Conservation (phyloP, 306 rosid genomes). For the Crotalaria pallida region DNA sequence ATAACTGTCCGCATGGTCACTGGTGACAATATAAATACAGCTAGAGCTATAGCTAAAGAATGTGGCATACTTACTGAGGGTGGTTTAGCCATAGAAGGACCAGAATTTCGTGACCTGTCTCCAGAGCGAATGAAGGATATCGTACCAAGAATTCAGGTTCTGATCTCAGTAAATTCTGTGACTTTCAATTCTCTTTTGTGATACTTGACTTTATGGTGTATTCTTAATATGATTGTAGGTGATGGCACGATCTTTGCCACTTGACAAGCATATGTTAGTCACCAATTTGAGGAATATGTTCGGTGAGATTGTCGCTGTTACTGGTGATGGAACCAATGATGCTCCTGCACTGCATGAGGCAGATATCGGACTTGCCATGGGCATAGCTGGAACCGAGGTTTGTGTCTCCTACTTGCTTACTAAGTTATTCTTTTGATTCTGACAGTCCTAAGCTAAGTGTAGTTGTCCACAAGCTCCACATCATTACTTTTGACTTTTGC, state of each 20-base stretch:
- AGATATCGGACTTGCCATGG: conserved; percentile 99
- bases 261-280: conserved; percentile 75
- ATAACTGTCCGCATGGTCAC: conserved; percentile 94
- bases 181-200: conserved; percentile 3
- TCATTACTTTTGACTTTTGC: not conserved
- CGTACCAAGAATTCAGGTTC: conserved; percentile 85
- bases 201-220: conserved; percentile 19
- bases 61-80: conserved; percentile 81
- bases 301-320: conserved; percentile 90
- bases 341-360: conserved; percentile 96
- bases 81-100: conserved; percentile 83
- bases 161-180: conserved; percentile 6
- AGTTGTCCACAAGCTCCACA: not conserved
- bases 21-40: conserved; percentile 91
- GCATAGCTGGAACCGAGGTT: conserved; percentile 97
- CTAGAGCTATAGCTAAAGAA: conserved; percentile 89
- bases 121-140: conserved; percentile 51
- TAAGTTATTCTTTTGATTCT: not conserved
- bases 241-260: conserved; percentile 88
- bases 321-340: conserved; percentile 95
- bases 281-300: conserved; percentile 60
- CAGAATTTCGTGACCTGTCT: conserved; percentile 54
- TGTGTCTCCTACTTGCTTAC: conserved; percentile 15
- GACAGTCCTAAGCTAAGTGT: not conserved
- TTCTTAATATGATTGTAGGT: conserved; percentile 53